Conservation (phyloP, 371 early-diverging fungal genomes). For the Mortierella sp. region DNA sequence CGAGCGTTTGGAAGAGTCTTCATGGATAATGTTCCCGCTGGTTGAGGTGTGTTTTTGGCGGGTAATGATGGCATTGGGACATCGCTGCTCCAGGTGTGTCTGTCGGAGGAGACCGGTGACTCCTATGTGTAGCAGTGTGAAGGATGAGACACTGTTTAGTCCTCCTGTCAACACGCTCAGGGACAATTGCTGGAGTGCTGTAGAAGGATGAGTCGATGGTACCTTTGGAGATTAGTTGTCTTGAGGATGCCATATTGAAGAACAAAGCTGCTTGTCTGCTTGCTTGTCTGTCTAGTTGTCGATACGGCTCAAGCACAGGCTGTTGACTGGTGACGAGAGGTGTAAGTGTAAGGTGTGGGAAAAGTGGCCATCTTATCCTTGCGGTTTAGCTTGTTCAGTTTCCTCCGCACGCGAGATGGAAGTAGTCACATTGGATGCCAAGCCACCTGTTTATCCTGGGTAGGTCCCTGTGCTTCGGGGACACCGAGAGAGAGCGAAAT, state of each 20-base stretch:
- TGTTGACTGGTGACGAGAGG: too few relatives aligned
- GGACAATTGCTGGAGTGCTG: not conserved
- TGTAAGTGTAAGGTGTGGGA: not conserved
- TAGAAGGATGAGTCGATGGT: not conserved
- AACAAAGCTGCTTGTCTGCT: not conserved
- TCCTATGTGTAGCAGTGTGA: constrained; percentile 13
- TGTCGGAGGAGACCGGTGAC: constrained; percentile 14
- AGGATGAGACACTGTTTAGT: not conserved
- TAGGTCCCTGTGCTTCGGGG: constrained; percentile 5
- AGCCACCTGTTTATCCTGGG: constrained; percentile 24
- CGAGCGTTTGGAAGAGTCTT: constrained; percentile 20
- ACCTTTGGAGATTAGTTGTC: constrained; percentile 29
- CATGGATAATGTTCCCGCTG: constrained; percentile 25
- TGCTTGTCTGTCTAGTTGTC: not conserved
- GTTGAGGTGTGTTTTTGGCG: constrained; percentile 30
- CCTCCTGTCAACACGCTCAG: not conserved
- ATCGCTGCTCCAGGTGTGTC: constrained; percentile 26
- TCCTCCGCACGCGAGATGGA: not conserved
- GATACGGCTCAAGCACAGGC: not conserved
- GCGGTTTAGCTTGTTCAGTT: not conserved
- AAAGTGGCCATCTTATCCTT: not conserved
- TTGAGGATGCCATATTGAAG: constrained; percentile 19
- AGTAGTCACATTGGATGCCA: constrained; percentile 14
- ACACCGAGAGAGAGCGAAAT: not conserved
- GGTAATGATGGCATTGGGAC: constrained; percentile 13